Evolutionary conservation across 768 basidiomycete species (phyloP).

Genomic region (Cantharellus anzutake): DNA sequence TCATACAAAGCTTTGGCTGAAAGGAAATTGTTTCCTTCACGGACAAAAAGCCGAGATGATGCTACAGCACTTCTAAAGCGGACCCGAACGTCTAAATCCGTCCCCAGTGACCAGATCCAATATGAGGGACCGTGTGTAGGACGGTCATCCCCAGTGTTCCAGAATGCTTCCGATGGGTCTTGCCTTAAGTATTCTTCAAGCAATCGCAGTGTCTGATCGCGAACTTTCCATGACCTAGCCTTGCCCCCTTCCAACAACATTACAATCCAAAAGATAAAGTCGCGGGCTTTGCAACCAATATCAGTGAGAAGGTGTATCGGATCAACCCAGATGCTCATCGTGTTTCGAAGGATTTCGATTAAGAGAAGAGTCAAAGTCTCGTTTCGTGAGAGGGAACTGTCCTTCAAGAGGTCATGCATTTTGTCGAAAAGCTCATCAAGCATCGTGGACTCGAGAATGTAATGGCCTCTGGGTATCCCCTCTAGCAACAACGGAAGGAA

Average conservation of each 20-base stretch:
- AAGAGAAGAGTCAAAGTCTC: slow-evolving; percentile 33
- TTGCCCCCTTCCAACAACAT: slow-evolving; percentile 22
- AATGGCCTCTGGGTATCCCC: not conserved
- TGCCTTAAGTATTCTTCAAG: slow-evolving; percentile 40
- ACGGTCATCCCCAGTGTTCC: slow-evolving; percentile 18
- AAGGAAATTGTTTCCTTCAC: no score
- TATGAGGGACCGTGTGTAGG: slow-evolving; percentile 19
- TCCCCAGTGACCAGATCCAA: slow-evolving; percentile 29
- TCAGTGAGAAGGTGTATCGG: slow-evolving; percentile 12
- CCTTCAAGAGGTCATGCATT: not conserved
- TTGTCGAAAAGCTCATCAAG: not conserved
- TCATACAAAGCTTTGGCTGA: no score
- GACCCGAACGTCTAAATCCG: slow-evolving; percentile 68
- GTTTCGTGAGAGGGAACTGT: slow-evolving; percentile 20
- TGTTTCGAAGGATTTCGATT: slow-evolving; percentile 44
- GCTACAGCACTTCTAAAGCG: slow-evolving; percentile 53
- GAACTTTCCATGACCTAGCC: slow-evolving; percentile 43
- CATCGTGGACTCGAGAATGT: not conserved
- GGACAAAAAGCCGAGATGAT: slow-evolving; percentile 34
- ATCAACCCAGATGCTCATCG: slow-evolving; percentile 37
- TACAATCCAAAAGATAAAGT: slow-evolving; percentile 38
- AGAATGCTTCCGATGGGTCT: slow-evolving; percentile 35
- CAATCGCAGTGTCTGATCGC: slow-evolving; percentile 45
- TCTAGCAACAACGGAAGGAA: not conserved
- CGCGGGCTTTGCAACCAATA: slow-evolving; percentile 26